Evolutionary conservation across 2,329 filamentous ascomycete species (phyloP), one percentile per base, ranked within the genome.

Genomic region (Neurospora crassa): DNA sequence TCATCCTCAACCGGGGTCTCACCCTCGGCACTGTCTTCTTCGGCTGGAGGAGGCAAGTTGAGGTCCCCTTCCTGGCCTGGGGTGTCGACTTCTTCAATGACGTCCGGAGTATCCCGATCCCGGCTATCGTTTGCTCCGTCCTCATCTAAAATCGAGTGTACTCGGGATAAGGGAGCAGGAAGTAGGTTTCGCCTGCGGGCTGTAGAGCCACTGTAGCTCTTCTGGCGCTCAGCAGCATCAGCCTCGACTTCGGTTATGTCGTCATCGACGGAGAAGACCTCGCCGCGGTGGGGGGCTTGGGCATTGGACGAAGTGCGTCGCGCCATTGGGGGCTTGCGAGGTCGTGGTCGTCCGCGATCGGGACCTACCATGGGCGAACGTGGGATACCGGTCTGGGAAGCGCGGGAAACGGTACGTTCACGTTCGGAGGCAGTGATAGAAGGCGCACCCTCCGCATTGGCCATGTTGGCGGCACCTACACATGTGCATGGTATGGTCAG

Each of bases 181-280:
- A 75, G 78, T 42, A 77, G 77, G 18, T 78, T 78, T 63, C 80
- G 79, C 71, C 79, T 79, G 45, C 78, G 86, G 78, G 78, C 84
- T 70, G 75, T 82, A 67, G 77, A 79, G 53, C 53, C 53, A 68
- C 77, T 72, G 72, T 79, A 80, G 68, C 69, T 78, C 74, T 83
- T 80, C 71, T 87, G 83, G 75, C 86, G 83, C 72, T 80, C 83
- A 67, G 81, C 82, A 73, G 86, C 82, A 77, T 94, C 92, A 73
- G 88, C 88, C 78, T 92, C 90, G 24, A 97, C 89, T 80, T 97
- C 95, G 74, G 89, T 86, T 34, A 90, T 84, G 78, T 93, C 94
- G 79, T 98, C 95, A 78, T 98, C 94, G 68, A 93, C 93, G 0
- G 94, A 97, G 82, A 97, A 98, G 72, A 95, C 86, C 73, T 92